phyloP scores from a whole-genome alignment of 768 basidiomycete genomes.

The Scleroderma citrinum region DNA sequence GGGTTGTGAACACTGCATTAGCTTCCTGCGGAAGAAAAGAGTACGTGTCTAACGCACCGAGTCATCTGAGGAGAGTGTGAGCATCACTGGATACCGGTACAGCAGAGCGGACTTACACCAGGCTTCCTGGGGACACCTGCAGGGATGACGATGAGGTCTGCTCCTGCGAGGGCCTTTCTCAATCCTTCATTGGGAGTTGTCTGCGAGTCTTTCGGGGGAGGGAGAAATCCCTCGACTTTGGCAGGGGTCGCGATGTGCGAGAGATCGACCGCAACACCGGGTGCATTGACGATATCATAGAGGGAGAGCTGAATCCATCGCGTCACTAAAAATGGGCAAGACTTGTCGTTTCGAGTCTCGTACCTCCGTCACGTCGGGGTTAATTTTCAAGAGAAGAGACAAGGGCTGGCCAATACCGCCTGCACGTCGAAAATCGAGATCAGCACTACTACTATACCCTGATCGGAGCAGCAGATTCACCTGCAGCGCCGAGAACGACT shows the following conservation, averaged over 20 bases:
- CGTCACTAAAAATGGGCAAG: conserved; percentile 2
- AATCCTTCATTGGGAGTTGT: conserved; percentile 76
- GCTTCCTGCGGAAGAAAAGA: conserved; percentile 1
- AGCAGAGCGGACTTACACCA: conserved; percentile 50
- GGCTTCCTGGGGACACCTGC: conserved; percentile 96
- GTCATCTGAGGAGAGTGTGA: conserved; percentile 37
- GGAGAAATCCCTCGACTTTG: conserved; percentile 76
- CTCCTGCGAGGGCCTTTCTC: conserved; percentile 76
- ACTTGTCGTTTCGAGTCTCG: conserved; percentile 4
- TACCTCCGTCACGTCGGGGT: conserved; percentile 76
- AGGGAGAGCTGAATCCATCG: conserved; percentile 58
- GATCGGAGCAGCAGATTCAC: conserved; percentile 33
- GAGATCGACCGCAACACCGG: conserved; percentile 92
- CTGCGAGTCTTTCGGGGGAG: conserved; percentile 67
- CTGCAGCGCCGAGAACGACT: conserved; percentile 95
- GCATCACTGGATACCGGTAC: not conserved
- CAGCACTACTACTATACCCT: conserved; percentile 2
- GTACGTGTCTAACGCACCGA: conserved; percentile 30
- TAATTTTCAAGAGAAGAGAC: conserved; percentile 84
- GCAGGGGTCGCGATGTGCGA: conserved; percentile 90
- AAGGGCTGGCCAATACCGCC: conserved; percentile 98
- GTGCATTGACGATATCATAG: conserved; percentile 97
- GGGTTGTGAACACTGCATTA: not conserved
- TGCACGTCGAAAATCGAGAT: conserved; percentile 20
- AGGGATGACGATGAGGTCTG: conserved; percentile 90